Base-by-base conservation (phyloP, 2,329 filamentous ascomycete species). In the Aspergillus sp. region DNA sequence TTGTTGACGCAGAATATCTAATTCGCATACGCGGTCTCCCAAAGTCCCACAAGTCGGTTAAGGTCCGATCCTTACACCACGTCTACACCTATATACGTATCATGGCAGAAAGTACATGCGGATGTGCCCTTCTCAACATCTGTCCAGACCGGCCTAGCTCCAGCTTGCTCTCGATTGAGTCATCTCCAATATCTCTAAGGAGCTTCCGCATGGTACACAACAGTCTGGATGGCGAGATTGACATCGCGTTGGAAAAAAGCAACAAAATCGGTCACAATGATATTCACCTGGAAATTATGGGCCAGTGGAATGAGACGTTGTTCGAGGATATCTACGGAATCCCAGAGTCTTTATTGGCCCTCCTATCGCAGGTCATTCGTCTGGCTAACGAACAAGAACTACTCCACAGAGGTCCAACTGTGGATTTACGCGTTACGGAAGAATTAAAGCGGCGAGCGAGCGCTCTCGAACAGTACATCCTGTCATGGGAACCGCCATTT, bases 281-380 rank as follows among this genome's bases (percentile, higher is more conserved):
- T 52, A 74, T 74, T 12, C 72, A 76, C 55, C 66, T 73, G 10
- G 65, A 72, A 58, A 65, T 70, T 49, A 60, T 62, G 47, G 59
- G 67, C 2, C 53, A 60, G 6, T 68, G 66, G 29, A 66, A 63
- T 47, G 58, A 65, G 2, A 71, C 68, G 1, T 70, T 75, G 56
- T 74, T 71, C 57, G 64, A 63, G 18, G 60, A 73, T 12, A 70
- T 77, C 11, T 76, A 77, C 53, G 73, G 73, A 7, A 68, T 77
- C 12, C 68, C 73, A 2, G 75, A 77, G 53, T 73, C 71, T 6
- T 74, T 74, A 69, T 66, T 78, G 32, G 72, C 69, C 31, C 67
- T 76, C 4, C 64, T 77, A 26, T 77, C 75, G 3, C 74, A 76
- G 53, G 73, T 72, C 3, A 76, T 74, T 14, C 67, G 74, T 14